Conservation (phyloP, 2,329 filamentous ascomycete genomes). For the Hymenoscyphus fructigenus region DNA sequence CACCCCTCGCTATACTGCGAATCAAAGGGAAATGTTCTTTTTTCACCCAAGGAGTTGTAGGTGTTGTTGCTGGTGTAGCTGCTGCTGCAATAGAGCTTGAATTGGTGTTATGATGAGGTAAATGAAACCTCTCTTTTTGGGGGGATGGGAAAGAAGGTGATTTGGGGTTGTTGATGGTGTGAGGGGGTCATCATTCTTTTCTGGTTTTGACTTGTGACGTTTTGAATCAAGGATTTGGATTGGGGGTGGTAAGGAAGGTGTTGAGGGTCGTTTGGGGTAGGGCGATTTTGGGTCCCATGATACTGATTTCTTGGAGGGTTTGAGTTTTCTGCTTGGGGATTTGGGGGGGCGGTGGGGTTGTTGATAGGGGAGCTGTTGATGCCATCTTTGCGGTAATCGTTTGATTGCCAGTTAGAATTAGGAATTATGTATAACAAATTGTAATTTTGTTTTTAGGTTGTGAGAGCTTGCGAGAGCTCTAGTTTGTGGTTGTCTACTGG, state of each 20-base stretch:
- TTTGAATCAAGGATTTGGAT: background rate
- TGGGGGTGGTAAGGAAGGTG: background rate
- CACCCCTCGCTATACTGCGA: slow-evolving; percentile 2
- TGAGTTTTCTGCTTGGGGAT: background rate
- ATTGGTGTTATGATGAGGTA: background rate
- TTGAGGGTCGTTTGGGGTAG: background rate
- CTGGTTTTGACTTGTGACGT: background rate
- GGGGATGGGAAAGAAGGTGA: background rate
- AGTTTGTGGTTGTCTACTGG: background rate
- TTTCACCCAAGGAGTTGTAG: background rate
- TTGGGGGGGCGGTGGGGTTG: background rate
- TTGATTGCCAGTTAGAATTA: background rate
- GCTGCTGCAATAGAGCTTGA: background rate
- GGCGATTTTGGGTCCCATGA: background rate
- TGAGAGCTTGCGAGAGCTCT: background rate
- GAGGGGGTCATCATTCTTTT: background rate
- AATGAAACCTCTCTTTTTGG: background rate
- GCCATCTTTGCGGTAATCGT: background rate
- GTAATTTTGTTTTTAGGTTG: background rate
- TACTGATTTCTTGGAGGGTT: background rate
- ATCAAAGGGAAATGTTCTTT: slow-evolving; percentile 8
- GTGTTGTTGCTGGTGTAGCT: background rate
- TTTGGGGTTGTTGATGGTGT: background rate
- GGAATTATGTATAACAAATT: background rate
- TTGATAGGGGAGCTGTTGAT: background rate